phyloP scores from a whole-genome alignment of 2,329 filamentous ascomycete species.

The Penicillium verrucosum region DNA sequence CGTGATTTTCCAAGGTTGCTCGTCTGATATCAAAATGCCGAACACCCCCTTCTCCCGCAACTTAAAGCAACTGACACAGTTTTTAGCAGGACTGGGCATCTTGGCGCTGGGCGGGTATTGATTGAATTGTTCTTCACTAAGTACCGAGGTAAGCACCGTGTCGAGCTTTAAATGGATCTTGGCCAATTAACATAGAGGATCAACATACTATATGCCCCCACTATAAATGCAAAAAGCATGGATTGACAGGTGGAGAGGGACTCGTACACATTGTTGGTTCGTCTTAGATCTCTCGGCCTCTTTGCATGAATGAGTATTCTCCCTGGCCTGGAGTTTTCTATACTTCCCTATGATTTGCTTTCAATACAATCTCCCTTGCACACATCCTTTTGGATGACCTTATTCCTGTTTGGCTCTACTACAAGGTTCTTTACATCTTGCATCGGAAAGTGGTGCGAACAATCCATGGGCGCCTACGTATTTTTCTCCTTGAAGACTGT shows the following conservation, averaged over 20 bases:
- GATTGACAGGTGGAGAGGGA: conserved; percentile 3
- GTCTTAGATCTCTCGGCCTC: neutral
- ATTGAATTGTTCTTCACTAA: neutral
- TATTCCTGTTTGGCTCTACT: conserved; percentile 3
- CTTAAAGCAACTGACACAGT: neutral
- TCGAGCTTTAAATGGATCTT: neutral
- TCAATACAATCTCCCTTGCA: neutral
- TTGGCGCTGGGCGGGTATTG: conserved; percentile 2
- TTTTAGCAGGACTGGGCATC: neutral
- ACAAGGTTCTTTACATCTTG: neutral
- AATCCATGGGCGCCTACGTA: conserved; percentile 25
- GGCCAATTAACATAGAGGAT: neutral
- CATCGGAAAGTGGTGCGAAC: conserved; percentile 24
- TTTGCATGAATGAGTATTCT: neutral
- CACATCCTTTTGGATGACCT: neutral
- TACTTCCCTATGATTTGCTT: neutral
- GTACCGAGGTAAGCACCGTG: neutral
- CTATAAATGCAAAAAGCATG: neutral
- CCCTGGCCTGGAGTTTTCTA: neutral
- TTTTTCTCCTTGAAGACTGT: conserved; percentile 12
- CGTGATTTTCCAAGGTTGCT: neutral
- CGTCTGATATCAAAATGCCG: neutral
- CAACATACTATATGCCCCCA: neutral
- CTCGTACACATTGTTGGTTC: neutral
- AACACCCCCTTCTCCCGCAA: neutral